Percentiles rank a stretch among this genome's conserved stretches.
Evolutionary conservation across 78 protist species (phyloP).

Genomic region (Mastigamoeba balamuthi): DNA sequence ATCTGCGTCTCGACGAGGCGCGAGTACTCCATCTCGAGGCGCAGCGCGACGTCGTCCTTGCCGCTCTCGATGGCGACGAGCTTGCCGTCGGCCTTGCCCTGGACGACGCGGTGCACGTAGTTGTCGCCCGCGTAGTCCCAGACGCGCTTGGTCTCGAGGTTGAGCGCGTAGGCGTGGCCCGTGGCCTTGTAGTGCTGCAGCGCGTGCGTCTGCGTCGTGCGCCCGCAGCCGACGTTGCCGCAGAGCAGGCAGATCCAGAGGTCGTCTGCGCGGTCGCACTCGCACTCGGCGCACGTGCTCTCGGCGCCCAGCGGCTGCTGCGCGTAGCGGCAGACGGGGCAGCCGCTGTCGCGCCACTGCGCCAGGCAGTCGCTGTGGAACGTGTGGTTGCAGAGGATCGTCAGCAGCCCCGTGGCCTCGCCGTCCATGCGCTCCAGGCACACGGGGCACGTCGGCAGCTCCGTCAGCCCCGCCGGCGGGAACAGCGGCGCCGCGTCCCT

Average conservation of each 20-base stretch:
- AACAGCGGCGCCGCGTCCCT: neutral
- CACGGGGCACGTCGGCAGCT: conserved; percentile 85
- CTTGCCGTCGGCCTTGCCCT: neutral
- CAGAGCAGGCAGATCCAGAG: conserved; percentile 89
- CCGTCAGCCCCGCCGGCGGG: conserved; percentile 3
- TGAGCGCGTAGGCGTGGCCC: conserved; percentile 74
- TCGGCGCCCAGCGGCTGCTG: conserved; percentile 9
- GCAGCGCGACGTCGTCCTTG: neutral
- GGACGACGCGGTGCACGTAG: conserved; percentile 53
- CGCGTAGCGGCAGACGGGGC: conserved; percentile 66
- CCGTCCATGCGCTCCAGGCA: conserved; percentile 77
- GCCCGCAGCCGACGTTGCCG: conserved; percentile 72
- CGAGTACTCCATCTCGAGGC: neutral
- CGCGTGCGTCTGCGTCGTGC: conserved; percentile 76
- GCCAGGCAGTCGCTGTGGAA: conserved; percentile 66
- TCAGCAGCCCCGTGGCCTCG: conserved; percentile 56
- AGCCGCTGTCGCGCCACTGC: conserved; percentile 25
- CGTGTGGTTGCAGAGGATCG: conserved; percentile 78
- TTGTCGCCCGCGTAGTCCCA: conserved; percentile 93
- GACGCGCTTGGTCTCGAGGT: conserved; percentile 73
- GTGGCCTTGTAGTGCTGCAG: conserved; percentile 67
- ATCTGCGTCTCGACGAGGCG: neutral
- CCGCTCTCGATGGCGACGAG: neutral
- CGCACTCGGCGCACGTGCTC: conserved; percentile 7
- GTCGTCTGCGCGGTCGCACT: conserved; percentile 47